phyloP scores from a whole-genome alignment of 345 rosid species.

The Barbarea vulgaris region DNA sequence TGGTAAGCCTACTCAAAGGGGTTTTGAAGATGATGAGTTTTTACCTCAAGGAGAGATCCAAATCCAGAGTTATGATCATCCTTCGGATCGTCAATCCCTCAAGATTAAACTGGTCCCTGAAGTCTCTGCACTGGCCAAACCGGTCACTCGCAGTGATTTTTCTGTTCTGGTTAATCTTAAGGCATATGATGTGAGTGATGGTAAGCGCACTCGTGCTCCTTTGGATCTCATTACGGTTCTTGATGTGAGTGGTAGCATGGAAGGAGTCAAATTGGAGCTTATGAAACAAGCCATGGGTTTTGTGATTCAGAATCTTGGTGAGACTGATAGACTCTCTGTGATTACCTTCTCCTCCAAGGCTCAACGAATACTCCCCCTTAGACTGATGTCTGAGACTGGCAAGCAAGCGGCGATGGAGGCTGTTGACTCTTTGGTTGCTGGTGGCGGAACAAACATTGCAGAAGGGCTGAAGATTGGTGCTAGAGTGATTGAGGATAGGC shows the following conservation, averaged over 20 bases:
- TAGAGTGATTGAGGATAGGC: constrained; percentile 69
- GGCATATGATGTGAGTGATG: constrained; percentile 55
- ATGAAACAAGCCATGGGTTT: constrained; percentile 86
- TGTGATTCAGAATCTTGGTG: constrained; percentile 89
- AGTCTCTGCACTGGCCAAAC: constrained; percentile 54
- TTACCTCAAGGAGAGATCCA: constrained; percentile 36
- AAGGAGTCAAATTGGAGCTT: constrained; percentile 75
- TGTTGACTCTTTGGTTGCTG: constrained; percentile 69
- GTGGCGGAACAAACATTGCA: constrained; percentile 89
- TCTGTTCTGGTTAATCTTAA: constrained; percentile 79
- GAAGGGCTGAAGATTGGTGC: constrained; percentile 87
- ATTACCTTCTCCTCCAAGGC: constrained; percentile 83
- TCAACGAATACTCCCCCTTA: constrained; percentile 72
- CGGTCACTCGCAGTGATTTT: constrained; percentile 57
- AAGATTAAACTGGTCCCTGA: constrained; percentile 33
- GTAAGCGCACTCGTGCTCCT: constrained; percentile 60
- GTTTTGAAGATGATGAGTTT: constrained; percentile 81
- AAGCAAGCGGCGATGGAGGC: constrained; percentile 71
- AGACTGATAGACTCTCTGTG: constrained; percentile 85
- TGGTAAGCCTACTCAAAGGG: constrained; percentile 48
- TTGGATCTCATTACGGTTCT: constrained; percentile 87
- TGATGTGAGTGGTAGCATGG: constrained; percentile 98
- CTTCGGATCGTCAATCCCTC: constrained; percentile 29
- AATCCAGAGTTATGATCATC: constrained; percentile 34
- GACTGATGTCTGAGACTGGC: constrained; percentile 72